Conservation (phyloP, 495 filamentous ascomycete genomes). For the Bryoglossum gracile region DNA sequence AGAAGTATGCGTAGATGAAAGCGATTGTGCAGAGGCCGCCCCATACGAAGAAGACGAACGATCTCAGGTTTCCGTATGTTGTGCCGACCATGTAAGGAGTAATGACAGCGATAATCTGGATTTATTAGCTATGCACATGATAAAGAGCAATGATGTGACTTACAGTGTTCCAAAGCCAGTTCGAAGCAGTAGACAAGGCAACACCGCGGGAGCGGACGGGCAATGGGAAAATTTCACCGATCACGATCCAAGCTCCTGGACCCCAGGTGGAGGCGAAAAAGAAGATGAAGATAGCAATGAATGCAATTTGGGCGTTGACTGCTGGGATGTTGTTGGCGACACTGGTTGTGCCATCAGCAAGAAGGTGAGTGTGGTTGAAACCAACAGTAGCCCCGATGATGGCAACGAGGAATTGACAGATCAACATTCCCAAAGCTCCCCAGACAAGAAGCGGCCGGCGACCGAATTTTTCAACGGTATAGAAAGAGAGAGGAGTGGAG, state of each 20-base stretch:
- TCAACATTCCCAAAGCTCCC: conserved; percentile 70
- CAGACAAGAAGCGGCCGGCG: conserved; percentile 73
- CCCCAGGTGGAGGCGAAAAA: conserved; percentile 75
- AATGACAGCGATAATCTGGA: neutral
- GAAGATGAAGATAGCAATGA: conserved; percentile 65
- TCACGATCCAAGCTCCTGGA: conserved; percentile 64
- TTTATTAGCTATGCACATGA: too few relatives aligned
- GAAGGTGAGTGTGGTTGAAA: conserved; percentile 31
- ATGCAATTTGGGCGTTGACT: conserved; percentile 63
- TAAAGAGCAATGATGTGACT: neutral
- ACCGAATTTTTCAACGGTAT: conserved; percentile 69
- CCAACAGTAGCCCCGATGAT: conserved; percentile 58
- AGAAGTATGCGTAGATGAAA: conserved; percentile 66
- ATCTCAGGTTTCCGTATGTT: conserved; percentile 42
- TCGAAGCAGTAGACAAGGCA: conserved; percentile 69
- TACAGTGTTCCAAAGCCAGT: conserved; percentile 74
- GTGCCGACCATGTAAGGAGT: neutral
- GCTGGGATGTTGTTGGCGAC: conserved; percentile 23
- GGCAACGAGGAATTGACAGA: conserved; percentile 79
- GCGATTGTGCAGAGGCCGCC: conserved; percentile 55
- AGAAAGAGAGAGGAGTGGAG: conserved; percentile 77
- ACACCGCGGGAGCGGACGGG: conserved; percentile 74
- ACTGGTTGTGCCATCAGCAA: neutral
- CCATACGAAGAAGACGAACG: conserved; percentile 74
- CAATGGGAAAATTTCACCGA: conserved; percentile 82